Conservation (phyloP, 2,329 filamentous ascomycete genomes). For the Aureobasidium mangrovei region DNA sequence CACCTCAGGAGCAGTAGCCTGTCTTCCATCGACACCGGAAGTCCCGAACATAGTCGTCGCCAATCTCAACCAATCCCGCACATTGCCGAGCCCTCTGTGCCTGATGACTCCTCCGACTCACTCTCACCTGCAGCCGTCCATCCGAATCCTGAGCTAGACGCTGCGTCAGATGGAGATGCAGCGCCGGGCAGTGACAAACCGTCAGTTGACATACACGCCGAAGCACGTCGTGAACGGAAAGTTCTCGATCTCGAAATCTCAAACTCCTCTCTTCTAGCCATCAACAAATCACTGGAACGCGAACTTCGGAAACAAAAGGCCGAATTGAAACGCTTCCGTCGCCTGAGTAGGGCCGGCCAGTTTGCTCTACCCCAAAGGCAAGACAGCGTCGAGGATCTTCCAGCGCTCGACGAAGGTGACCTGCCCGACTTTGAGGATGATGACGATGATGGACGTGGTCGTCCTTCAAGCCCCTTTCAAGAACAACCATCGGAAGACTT, state of each 20-base stretch:
- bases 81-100: neutral
- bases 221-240: slow-evolving; percentile 84
- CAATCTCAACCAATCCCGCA: slow-evolving; percentile 6
- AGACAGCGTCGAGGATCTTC: neutral
- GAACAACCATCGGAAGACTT: slow-evolving; percentile 14
- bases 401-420: slow-evolving; percentile 25
- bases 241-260: slow-evolving; percentile 94
- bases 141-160: neutral
- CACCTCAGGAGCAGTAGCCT: slow-evolving; percentile 7
- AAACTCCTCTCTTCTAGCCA: slow-evolving; percentile 88
- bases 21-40: slow-evolving; percentile 12
- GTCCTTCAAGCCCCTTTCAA: slow-evolving; percentile 19
- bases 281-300: slow-evolving; percentile 85
- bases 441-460: slow-evolving; percentile 26
- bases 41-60: slow-evolving; percentile 1
- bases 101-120: neutral
- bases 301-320: slow-evolving; percentile 86
- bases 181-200: slow-evolving; percentile 32
- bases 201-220: slow-evolving; percentile 66
- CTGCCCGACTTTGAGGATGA: slow-evolving; percentile 25
- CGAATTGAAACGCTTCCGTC: slow-evolving; percentile 74
- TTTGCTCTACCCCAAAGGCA: slow-evolving; percentile 46
- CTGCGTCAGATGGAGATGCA: neutral
- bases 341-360: slow-evolving; percentile 73
- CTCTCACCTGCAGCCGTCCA: neutral